phyloP scores from a whole-genome alignment of 306 rosid genomes.

The Medicago ruthenica region DNA sequence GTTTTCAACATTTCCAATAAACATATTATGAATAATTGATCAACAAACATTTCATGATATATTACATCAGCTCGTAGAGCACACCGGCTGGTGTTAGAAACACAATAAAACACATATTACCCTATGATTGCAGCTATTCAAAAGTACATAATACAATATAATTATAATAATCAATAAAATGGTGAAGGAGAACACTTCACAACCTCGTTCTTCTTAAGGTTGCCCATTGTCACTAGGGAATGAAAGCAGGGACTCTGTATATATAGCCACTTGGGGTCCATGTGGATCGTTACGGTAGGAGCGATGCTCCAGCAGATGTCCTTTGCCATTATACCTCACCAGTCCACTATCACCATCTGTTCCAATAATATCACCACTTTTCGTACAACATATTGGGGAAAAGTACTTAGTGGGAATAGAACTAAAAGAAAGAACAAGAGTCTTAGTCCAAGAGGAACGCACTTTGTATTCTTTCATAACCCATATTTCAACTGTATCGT shows the following conservation, averaged over 20 bases:
- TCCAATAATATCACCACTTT: neutral
- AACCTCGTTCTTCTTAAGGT: neutral
- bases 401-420: neutral
- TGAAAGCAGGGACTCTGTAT: neutral
- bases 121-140: no score
- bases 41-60: neutral
- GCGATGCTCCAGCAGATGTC: neutral
- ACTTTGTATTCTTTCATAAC: constrained; percentile 40
- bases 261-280: neutral
- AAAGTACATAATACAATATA: no score
- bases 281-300: neutral
- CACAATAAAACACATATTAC: no score
- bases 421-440: neutral
- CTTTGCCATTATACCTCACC: neutral
- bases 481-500: neutral
- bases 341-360: neutral
- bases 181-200: neutral
- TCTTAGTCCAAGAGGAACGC: constrained; percentile 44
- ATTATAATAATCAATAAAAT: neutral
- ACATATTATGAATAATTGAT: neutral
- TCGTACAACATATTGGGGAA: neutral
- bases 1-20: neutral
- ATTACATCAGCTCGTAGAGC: neutral
- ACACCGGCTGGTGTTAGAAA: neutral
- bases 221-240: neutral